Evolutionary conservation across 2,329 filamentous ascomycete genomes (phyloP), one percentile per base, ranked within the genome.

Genomic region (Cytospora piceicola): DNA sequence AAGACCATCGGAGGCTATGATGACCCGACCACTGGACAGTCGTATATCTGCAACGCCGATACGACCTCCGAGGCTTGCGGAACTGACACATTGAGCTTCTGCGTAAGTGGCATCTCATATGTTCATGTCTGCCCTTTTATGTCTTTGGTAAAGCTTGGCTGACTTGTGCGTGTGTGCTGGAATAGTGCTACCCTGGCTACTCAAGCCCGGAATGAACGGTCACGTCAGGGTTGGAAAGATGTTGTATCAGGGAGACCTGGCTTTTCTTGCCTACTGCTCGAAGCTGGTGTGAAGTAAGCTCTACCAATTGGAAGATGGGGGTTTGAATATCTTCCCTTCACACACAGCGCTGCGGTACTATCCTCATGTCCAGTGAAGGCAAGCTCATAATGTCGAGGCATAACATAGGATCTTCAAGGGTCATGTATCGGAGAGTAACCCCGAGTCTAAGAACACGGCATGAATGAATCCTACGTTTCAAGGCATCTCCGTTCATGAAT

Each of bases 11-110:
- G 46, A 6, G 49, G 54, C 24, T 67, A 62, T 24, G 63, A 67
- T 51, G 65, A 67, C 12, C 65, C 65, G 12, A 59, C 30, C 17
- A 65, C 49, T 27, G 65, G 65, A 14, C 5, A 34, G 15, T 58
- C 65, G 4, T 67, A 67, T 36, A 24, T 46, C 29, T 65, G 63
- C 51, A 4, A 29, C 17, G 58, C 62, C 15, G 65, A 65, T 39
- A 42, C 65, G 2, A 46, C 36, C 17, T 32, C 58, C 12, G 62
- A 67, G 62, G 32, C 34, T 30, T 67, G 65, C 27, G 65, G 58
- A 7, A 55, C 29, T 27, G 63, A 65, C 34, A 58, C 49, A 11
- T 15, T 67, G 17, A 42, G 29, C 34, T 54, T 55, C 32, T 65
- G 66, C 22, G 58, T 65, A 29, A 59, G 66, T 65, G 7, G 4